phyloP scores from a whole-genome alignment of 2,329 filamentous ascomycete genomes.

The Pseudogymnoascus sp. region DNA sequence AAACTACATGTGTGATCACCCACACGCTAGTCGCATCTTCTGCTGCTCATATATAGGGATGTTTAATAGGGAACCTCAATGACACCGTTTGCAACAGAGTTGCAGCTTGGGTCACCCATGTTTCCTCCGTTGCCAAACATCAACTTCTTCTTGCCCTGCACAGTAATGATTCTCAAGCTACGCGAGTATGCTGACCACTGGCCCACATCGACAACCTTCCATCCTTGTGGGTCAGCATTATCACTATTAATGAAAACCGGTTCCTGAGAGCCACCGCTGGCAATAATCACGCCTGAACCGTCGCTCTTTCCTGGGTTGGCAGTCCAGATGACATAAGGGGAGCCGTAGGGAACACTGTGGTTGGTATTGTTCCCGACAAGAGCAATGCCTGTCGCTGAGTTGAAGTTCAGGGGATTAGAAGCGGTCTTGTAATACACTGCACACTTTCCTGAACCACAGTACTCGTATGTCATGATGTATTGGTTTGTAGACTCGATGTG shows the following conservation, averaged over 20 bases:
- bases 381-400: not conserved
- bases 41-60: not conserved
- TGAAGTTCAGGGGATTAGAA: not conserved
- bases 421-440: not conserved
- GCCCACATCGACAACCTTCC: slow-evolving; percentile 7
- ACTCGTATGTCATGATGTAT: slow-evolving; percentile 55
- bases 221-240: slow-evolving; percentile 7
- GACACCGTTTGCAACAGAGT: slow-evolving; percentile 6
- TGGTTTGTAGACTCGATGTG: slow-evolving; percentile 43
- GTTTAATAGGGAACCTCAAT: not conserved
- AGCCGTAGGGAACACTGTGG: not conserved
- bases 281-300: slow-evolving; percentile 3
- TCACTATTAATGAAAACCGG: slow-evolving; percentile 12
- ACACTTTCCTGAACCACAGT: not conserved
- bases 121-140: slow-evolving; percentile 12
- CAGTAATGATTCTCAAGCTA: slow-evolving; percentile 1
- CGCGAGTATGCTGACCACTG: slow-evolving; percentile 14
- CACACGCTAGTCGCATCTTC: not conserved
- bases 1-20: not conserved
- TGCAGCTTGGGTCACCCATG: not conserved
- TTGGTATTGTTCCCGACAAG: not conserved
- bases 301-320: not conserved
- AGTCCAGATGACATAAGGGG: slow-evolving; percentile 15
- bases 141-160: slow-evolving; percentile 2
- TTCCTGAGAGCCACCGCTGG: not conserved